Evolutionary conservation across 805 yeast species (phyloP), one percentile per base, ranked within the genome.

Genomic region (Blastobotrys chiropterorum): DNA sequence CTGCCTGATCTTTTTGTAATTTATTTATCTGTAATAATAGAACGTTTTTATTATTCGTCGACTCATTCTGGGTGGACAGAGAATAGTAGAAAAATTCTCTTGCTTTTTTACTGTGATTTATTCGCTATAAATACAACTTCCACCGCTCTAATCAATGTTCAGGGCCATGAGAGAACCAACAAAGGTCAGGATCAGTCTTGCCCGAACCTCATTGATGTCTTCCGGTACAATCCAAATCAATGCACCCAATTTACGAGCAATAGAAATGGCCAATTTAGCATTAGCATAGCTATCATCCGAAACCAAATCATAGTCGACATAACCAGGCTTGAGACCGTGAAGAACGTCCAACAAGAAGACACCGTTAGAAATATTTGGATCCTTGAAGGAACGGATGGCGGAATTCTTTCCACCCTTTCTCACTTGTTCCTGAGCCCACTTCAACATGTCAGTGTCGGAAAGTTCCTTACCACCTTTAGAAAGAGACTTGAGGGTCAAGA

Each of bases 191-290:
- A 94, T 86, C 73, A 94, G 82, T 69, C 98, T 82, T 44, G 96
- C 79, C 71, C 98, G 86, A 44, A 94, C 97, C 73, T 92, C 98
- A 63, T 84, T 86, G 64, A 94, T 94, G 73, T 94, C 99, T 70
- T 94, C 99, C n/a, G 99, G 99, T n/a, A 94, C 97, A 61, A 94
- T 78, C 97, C 97, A 94, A 64, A 94, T 94, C 67, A 94, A 81
- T 41, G 97, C 99, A 56, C 99, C 99, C 61, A 94, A 74, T 71
- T 94, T 94, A 79, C 99, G 86, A 38, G 99, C 99, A 64, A 94
- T 94, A 1, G 98, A 94, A 67, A 94, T 94, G 17, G 99, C 99
- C 67, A 94, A 79, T 74, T 88, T 86, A 17, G 98, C 99, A 67
- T 94, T 94, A 41, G 96, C 95, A 66, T 89, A 89, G 65, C 78